These are phyloP conservation scores for Piper longum DNA, from an alignment of 164 flowering plant species.

Conservation along the genomic window DNA sequence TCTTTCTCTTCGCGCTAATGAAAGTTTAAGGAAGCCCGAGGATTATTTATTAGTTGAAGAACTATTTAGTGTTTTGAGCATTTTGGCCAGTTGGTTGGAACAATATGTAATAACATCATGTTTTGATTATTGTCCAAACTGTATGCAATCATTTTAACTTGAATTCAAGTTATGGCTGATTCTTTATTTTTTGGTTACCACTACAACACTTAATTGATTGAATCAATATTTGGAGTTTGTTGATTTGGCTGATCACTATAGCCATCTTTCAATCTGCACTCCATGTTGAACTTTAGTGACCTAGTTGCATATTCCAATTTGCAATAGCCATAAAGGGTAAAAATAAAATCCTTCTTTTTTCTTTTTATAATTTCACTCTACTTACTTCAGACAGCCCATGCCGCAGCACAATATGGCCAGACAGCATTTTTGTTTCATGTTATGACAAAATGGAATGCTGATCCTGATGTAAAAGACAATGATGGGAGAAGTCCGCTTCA, in stretches of 20 bases:
- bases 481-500: slow-evolving; percentile 96
- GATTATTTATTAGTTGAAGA: not conserved
- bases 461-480: slow-evolving; percentile 87
- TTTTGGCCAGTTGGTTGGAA: not conserved
- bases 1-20: not conserved
- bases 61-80: not conserved
- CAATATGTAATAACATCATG: too few relatives aligned
- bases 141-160: too few relatives aligned
- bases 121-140: too few relatives aligned
- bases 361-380: not conserved
- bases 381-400: slow-evolving; percentile 70
- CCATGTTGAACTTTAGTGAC: too few relatives aligned
- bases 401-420: slow-evolving; percentile 98
- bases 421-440: slow-evolving; percentile 82
- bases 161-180: too few relatives aligned
- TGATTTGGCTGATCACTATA: too few relatives aligned
- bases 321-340: not conserved
- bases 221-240: too few relatives aligned
- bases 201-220: too few relatives aligned
- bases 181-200: too few relatives aligned
- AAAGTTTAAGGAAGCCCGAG: not conserved
- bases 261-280: too few relatives aligned
- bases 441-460: slow-evolving; percentile 96
- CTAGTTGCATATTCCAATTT: too few relatives aligned
- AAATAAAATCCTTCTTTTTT: not conserved